Percentiles rank a stretch among this genome's conserved stretches.
These are phyloP conservation scores for Phaeosphaeria sp. DNA, from an alignment of 2,329 filamentous ascomycete species.

Conservation along the genomic window DNA sequence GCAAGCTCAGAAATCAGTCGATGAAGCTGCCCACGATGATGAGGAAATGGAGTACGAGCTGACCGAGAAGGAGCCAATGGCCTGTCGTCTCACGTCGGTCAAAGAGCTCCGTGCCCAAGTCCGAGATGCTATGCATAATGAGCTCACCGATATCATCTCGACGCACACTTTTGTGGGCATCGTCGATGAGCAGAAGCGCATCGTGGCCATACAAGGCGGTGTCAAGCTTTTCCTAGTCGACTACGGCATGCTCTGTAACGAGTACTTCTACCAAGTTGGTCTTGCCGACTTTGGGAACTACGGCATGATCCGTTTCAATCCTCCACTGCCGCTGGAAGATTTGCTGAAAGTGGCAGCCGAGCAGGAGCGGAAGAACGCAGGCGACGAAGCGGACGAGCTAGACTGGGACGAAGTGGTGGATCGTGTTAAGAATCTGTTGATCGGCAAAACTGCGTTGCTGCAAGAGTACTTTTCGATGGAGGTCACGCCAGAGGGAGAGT, in stretches of 20 bases:
- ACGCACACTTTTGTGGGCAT: constrained; percentile 92
- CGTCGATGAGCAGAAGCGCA: constrained; percentile 82
- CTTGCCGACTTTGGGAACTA: constrained; percentile 97
- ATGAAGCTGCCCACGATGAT: constrained; percentile 33
- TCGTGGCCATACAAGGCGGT: constrained; percentile 92
- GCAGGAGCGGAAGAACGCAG: constrained; percentile 65
- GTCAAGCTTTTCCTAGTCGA: constrained; percentile 92
- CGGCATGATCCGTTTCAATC: constrained; percentile 79
- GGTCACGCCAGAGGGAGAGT: constrained; percentile 76
- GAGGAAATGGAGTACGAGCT: constrained; percentile 73
- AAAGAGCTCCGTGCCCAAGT: constrained; percentile 84
- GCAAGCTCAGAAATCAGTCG: constrained; percentile 57
- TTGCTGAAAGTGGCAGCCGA: constrained; percentile 77
- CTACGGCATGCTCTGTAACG: constrained; percentile 82
- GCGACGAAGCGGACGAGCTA: constrained; percentile 58
- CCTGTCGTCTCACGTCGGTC: constrained; percentile 80
- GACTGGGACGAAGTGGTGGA: constrained; percentile 71
- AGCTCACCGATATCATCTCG: constrained; percentile 84
- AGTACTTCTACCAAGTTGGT: constrained; percentile 95
- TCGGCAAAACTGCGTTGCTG: constrained; percentile 83
- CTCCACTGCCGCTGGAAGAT: constrained; percentile 73
- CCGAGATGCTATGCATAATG: constrained; percentile 80
- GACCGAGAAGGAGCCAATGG: constrained; percentile 70
- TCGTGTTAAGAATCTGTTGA: constrained; percentile 70
- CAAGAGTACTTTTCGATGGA: constrained; percentile 90